Evolutionary conservation across 345 rosid species (phyloP).

Genomic region (Eucalyptus caleyi): DNA sequence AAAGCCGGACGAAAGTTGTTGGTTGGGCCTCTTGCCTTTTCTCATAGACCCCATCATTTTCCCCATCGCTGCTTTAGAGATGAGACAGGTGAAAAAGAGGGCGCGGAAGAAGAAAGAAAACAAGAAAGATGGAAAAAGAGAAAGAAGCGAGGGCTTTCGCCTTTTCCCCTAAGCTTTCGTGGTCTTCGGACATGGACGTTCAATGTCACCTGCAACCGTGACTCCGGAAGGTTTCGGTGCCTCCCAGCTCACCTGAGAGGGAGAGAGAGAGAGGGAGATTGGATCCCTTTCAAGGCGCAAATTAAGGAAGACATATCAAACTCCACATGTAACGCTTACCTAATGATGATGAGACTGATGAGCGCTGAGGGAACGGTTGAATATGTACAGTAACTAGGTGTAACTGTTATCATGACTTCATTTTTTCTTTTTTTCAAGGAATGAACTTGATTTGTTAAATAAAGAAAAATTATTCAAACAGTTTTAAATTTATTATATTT

Average conservation of each 20-base stretch:
- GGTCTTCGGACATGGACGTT: not conserved
- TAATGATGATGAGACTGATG: not conserved
- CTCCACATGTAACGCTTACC: not conserved
- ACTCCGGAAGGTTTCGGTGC: not conserved
- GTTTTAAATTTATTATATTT: no score
- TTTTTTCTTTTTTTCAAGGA: not conserved
- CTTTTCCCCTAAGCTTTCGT: not conserved
- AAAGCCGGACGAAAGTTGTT: not conserved
- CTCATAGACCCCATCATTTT: not conserved
- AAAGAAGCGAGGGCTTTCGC: not conserved
- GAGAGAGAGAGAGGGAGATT: not conserved
- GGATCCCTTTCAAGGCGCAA: not conserved
- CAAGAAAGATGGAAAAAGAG: not conserved
- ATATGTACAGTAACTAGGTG: not conserved
- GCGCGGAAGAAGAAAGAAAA: not conserved
- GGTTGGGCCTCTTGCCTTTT: not conserved
- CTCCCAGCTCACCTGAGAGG: not conserved
- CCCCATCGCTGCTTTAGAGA: not conserved
- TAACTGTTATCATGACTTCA: not conserved
- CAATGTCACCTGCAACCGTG: not conserved
- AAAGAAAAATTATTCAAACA: accelerated
- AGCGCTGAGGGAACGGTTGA: not conserved
- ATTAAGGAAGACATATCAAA: not conserved
- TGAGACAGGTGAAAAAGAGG: not conserved
- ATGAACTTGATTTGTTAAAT: not conserved